Evolutionary conservation across 441 rosid species (phyloP), one percentile per base, ranked within the genome.

Genomic region (Pelargonium myrrhifolium): DNA sequence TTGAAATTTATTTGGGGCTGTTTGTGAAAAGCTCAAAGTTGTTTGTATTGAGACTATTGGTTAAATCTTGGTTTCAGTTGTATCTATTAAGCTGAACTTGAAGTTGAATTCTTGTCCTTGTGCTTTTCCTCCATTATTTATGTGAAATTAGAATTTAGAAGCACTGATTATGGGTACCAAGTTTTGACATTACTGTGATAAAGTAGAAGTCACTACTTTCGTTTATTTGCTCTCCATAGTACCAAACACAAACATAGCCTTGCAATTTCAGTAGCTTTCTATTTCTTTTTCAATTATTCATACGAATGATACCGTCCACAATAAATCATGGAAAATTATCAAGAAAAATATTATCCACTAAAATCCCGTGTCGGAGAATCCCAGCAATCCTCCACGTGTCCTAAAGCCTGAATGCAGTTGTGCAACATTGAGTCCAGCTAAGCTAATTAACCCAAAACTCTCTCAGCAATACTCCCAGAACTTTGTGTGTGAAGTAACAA

Each of bases 31-130:
- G 66, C 67, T 61, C 28, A n/a, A 37, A 58, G 17, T 43, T 51
- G 62, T 62, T 62, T 74, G 66, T 72, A 39, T 40, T 40, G 59
- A 40, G 65, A 72, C 70, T 63, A 21, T 73, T 63, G 62, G 14
- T 11, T 35, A 60, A 49, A 47, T 65, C 39, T 45, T 37, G 40
- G 1, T 37, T 37, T 37, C 40, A 7, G 40, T 37, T 37, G 10
- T 37, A 37, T 37, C 40, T 37, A 10, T 37, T 37, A 0, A 6
- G 40, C 9, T 8, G 10, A 37, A 37, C 37, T 31, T 31, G 37
- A 37, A 37, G 9, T 7, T 37, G 40, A 37, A 37, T 37, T 37
- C 7, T 6, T 37, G 40, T 37, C 40, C 40, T 37, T 37, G 40
- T 37, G 40, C 40, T n/a, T n/a, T 37, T 37, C 40, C 40, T 37